Percentiles rank a stretch among this genome's conserved stretches.
phyloP scores from a whole-genome alignment of 352 stramenopile genomes.

The Phytophthora brassicae region DNA sequence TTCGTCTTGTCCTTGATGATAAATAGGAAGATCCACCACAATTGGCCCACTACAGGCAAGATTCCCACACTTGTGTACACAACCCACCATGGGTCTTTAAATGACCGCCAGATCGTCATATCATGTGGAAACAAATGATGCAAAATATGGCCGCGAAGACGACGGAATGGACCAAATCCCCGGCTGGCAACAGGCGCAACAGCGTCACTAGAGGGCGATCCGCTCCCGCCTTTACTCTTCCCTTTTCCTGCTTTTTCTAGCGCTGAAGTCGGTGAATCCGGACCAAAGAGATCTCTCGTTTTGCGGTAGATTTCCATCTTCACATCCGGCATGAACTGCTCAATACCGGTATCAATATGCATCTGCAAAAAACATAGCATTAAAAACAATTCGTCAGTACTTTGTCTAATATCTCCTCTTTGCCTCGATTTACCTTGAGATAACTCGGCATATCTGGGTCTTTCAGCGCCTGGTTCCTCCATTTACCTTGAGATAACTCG shows the following conservation, averaged over 20 bases:
- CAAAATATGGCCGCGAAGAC: conserved; percentile 73
- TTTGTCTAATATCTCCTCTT: too few species aligned
- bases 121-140: conserved; percentile 89
- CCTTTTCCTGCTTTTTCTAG: conserved; percentile 10
- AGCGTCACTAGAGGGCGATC: background rate
- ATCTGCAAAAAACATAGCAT: too few species aligned
- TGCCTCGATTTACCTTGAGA: conserved; percentile 50
- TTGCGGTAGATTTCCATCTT: conserved; percentile 90
- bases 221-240: background rate
- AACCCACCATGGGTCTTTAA: conserved; percentile 84
- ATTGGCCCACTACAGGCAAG: conserved; percentile 81
- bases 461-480: conserved; percentile 42
- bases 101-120: conserved; percentile 86
- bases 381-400: too few species aligned
- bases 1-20: conserved; percentile 92
- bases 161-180: conserved; percentile 33
- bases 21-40: conserved; percentile 92
- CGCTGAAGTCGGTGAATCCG: conserved; percentile 24
- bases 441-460: conserved; percentile 85
- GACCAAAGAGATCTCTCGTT: conserved; percentile 72
- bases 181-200: conserved; percentile 6
- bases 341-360: conserved; percentile 84
- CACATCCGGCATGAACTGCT: conserved; percentile 88
- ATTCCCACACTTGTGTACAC: conserved; percentile 78
- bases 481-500: conserved; percentile 66